Evolutionary conservation across 768 basidiomycete species (phyloP).

Genomic region (Boletus rubescentipes): DNA sequence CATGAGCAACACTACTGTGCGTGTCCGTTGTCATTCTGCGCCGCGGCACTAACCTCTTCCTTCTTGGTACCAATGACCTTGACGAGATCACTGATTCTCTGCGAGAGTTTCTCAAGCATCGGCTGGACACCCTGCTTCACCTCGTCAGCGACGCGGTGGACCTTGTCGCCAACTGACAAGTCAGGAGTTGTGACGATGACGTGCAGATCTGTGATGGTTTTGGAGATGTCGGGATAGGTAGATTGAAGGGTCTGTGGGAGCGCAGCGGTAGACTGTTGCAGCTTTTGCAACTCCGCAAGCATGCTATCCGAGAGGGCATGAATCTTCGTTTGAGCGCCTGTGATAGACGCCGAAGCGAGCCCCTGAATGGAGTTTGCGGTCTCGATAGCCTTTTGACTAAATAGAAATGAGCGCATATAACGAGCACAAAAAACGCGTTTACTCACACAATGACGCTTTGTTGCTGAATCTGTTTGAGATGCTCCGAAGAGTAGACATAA

Average conservation of each 20-base stretch:
- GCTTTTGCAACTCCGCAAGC: conserved; percentile 63
- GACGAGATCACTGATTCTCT: conserved; percentile 35
- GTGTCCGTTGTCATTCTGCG: conserved; percentile 11
- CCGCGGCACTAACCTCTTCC: conserved; percentile 18
- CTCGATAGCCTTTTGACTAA: conserved; percentile 67
- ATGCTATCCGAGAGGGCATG: conserved; percentile 63
- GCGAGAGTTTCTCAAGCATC: conserved; percentile 51
- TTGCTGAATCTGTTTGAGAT: conserved; percentile 65
- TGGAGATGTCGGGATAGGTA: conserved; percentile 53
- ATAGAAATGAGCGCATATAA: conserved; percentile 5
- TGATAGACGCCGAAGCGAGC: conserved; percentile 56
- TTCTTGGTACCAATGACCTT: conserved; percentile 28
- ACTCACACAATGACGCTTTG: conserved; percentile 67
- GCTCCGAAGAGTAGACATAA: conserved; percentile 65
- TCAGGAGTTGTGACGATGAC: conserved; percentile 53
- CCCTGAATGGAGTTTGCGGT: conserved; percentile 63
- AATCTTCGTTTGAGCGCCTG: conserved; percentile 54
- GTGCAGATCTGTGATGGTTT: conserved; percentile 53
- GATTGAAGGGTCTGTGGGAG: conserved; percentile 62
- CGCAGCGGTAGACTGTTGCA: conserved; percentile 58
- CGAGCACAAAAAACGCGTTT: not conserved
- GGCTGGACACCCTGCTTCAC: conserved; percentile 63
- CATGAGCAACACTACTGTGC: conserved; percentile 11
- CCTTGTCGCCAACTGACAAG: conserved; percentile 62
- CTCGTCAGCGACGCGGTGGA: conserved; percentile 51